Evolutionary conservation across 2,329 filamentous ascomycete genomes (phyloP).

Genomic region (Orbilia ellipsospora): DNA sequence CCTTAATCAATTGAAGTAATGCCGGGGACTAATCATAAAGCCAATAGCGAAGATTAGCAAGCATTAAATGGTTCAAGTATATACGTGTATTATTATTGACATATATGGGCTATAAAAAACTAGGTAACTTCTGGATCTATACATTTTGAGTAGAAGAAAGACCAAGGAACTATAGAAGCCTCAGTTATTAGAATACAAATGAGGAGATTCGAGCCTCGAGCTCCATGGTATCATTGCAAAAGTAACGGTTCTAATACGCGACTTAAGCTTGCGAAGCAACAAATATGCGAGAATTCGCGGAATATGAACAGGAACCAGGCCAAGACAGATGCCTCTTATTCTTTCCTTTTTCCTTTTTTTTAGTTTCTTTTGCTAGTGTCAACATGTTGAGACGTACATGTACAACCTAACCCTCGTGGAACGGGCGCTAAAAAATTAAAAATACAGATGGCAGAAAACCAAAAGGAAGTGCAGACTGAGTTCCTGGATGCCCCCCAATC

Average conservation of each 20-base stretch:
- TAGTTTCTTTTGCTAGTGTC: too few relatives aligned
- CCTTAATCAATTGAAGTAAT: too few relatives aligned
- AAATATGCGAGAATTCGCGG: conserved; percentile 6
- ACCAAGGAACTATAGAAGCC: too few relatives aligned
- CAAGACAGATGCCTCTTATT: conserved; percentile 2
- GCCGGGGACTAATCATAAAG: too few relatives aligned
- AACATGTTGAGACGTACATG: background rate
- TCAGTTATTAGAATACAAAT: too few relatives aligned
- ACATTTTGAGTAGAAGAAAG: too few relatives aligned
- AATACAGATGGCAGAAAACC: conserved; percentile 36
- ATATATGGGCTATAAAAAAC: too few relatives aligned
- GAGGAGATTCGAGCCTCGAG: conserved; percentile 29
- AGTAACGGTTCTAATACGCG: background rate
- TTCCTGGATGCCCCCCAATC: conserved; percentile 4
- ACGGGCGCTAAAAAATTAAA: conserved; percentile 48
- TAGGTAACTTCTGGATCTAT: too few relatives aligned
- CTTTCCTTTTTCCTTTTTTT: too few relatives aligned
- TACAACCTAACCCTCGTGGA: conserved; percentile 37
- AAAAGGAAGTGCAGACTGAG: conserved; percentile 19
- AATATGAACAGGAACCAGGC: conserved; percentile 7
- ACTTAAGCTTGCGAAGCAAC: background rate
- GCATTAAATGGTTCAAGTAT: too few relatives aligned
- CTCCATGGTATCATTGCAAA: conserved; percentile 26
- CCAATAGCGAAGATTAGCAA: too few relatives aligned
- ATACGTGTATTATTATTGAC: too few relatives aligned